Evolutionary conservation across 2,329 filamentous ascomycete species (phyloP), one percentile per base, ranked within the genome.

Genomic region (Aspergillus sp.): DNA sequence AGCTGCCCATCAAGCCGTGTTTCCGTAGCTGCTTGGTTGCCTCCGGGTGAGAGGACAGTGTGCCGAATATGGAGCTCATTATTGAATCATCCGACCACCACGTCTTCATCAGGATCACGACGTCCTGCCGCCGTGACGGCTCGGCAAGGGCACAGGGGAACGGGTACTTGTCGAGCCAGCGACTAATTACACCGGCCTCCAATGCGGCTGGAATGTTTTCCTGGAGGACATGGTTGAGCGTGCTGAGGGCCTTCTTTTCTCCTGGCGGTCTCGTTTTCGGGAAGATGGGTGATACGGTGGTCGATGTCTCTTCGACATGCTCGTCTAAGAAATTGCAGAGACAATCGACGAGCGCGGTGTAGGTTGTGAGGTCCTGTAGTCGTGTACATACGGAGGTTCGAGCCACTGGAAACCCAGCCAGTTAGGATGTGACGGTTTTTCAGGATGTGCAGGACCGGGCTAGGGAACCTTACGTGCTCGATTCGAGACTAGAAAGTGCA

Each of bases 141-240:
- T 84, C 81, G 2, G 81, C 75, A 1, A 75, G 75, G 18, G 80
- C 77, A 20, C 89, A 90, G 80, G 90, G 79, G 53, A 81, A 92
- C 7, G 86, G 84, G 71, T 92, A 91, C 66, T 85, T 86, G 36
- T 80, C 83, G n/a, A 93, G 82, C 90, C 90, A 93, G 57, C 85
- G 86, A 61, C 88, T 86, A 45, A 93, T 82, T 62, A 93, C 85
- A 6, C 82, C 82, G 42, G 87, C 86, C 70, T 85, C 76, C 18
- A 92, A 75, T 55, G 82, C 82, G 26, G 81, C 80, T 1, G 82
- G 77, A 18, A 85, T 82, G 65, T 85, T 84, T 62, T 84, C 84
- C 60, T 81, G 82, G n/a, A 89, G 79, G 2, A 92, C 77, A 6
- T 77, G 69, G 66, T 90, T 87, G 64, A 91, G 85, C 22, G 88